Percentiles rank a stretch among this genome's conserved stretches.
Conservation (phyloP, 1,284 basidiomycete genomes). For the Leccinum huronense region DNA sequence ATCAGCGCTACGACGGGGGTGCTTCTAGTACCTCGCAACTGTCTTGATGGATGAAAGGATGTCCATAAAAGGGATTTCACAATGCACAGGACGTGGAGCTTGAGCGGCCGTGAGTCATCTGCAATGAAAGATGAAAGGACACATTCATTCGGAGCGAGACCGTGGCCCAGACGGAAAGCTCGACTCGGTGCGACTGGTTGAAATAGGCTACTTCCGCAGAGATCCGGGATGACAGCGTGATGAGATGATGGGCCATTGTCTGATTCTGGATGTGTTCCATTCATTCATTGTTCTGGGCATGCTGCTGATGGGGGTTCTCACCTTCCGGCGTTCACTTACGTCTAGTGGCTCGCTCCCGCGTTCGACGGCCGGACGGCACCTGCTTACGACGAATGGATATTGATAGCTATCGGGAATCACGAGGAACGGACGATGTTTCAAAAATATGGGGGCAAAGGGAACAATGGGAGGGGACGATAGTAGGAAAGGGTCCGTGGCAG, state of each 20-base stretch:
- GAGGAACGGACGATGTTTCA: conserved; percentile 13
- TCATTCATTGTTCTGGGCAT: conserved; percentile 28
- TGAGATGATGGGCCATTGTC: conserved; percentile 15
- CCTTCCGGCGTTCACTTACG: conserved; percentile 35
- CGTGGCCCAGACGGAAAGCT: conserved; percentile 11
- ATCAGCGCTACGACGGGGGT: conserved; percentile 24
- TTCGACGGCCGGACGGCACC: conserved; percentile 22
- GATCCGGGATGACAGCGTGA: conserved; percentile 13
- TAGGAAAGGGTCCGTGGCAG: conserved; percentile 21
- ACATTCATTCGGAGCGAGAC: conserved; percentile 9
- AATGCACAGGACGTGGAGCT: conserved; percentile 33
- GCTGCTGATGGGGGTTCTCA: conserved; percentile 27
- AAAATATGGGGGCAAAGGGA: conserved; percentile 16
- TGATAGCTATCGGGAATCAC: conserved; percentile 28
- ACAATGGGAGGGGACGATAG: conserved; percentile 8
- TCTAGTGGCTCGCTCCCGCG: conserved; percentile 35
- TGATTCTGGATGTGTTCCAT: conserved; percentile 21
- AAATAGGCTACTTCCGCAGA: conserved; percentile 1
- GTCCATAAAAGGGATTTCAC: conserved; percentile 25
- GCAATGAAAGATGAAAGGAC: background rate
- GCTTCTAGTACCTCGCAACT: conserved; percentile 20
- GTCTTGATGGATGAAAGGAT: conserved; percentile 22
- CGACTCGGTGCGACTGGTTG: background rate
- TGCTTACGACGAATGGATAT: conserved; percentile 20
- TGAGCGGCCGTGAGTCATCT: conserved; percentile 22